Base-by-base conservation (phyloP, 495 filamentous ascomycete species). In the Chaetomidium leptoderma region DNA sequence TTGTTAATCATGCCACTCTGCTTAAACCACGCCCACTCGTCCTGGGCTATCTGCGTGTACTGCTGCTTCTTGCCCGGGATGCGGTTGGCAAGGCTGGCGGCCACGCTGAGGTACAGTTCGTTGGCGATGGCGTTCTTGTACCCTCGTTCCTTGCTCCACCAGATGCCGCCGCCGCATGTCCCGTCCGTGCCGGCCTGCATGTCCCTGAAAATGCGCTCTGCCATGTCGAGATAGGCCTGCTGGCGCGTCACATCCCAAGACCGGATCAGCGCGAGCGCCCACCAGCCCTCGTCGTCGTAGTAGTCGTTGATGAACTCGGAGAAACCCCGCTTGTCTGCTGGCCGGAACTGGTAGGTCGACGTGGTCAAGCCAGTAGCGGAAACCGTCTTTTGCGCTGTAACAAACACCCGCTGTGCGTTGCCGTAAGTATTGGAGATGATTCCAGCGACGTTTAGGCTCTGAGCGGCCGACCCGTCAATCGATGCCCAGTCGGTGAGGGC, bases 231-330 rank as follows among this genome's bases (percentile, higher is more conserved):
- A 58, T 84, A 87, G 10, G 70, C 63, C 21, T 67, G 59, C 9
- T 84, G 72, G 13, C 72, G 70, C 2, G 85, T 83, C 19, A 83
- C 65, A 64, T 89, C 86, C 71, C 85, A 85, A 36, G 80, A 78
- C 51, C 81, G 78, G 63, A 88, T 81, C 76, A 84, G 78, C 35
- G 78, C 86, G 23, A 88, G 73, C 23, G 82, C 85, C 86, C 86
- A 89, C 86, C 86, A 89, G 16, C 78, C 83, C 62, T 88, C 84
- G 63, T 89, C 86, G 56, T 88, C 86, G 62, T 87, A 88, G 60
- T 76, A 86, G 17, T 81, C 74, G 62, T 87, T 86, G 33, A 87
- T 66, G 61, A 83, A 85, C 36, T 75, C 74, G 21, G 71, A 58
- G 57, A 73, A 77, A 6, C 72, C 75, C 6, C 68, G 64, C 37